These are phyloP conservation scores for Dalbergia cochinchinensis DNA, from an alignment of 306 rosid genomes.

Conservation along the genomic window DNA sequence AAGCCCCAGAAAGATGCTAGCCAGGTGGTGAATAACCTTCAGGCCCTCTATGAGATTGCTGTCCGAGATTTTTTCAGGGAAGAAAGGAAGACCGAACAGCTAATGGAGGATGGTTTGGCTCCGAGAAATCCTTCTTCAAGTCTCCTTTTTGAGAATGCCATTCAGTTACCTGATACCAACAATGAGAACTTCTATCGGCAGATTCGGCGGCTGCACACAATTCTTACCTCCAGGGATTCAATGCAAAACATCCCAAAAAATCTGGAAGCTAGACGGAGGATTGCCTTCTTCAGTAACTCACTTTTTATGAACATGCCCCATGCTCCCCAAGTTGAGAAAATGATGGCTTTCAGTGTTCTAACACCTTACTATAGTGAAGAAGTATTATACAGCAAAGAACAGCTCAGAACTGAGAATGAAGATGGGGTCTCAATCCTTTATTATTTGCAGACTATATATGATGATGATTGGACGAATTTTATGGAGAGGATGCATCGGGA, in stretches of 20 bases:
- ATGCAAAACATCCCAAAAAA: slow-evolving; percentile 90
- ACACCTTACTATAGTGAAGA: slow-evolving; percentile 96
- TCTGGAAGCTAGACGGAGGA: slow-evolving; percentile 96
- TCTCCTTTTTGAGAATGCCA: slow-evolving; percentile 79
- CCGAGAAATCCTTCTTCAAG: slow-evolving; percentile 67
- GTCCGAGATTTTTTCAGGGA: slow-evolving; percentile 84
- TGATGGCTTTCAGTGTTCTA: slow-evolving; percentile 95
- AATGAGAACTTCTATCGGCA: slow-evolving; percentile 84
- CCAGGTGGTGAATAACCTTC: slow-evolving; percentile 82
- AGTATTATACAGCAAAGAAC: slow-evolving; percentile 79
- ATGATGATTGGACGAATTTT: slow-evolving; percentile 95
- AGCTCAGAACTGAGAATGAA: slow-evolving; percentile 89
- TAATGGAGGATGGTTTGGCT: slow-evolving; percentile 87
- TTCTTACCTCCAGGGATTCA: slow-evolving; percentile 88
- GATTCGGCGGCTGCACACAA: slow-evolving; percentile 85
- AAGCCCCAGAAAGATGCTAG: slow-evolving; percentile 66
- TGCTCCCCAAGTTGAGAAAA: slow-evolving; percentile 98
- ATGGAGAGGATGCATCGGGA: slow-evolving; percentile 91
- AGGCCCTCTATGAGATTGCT: slow-evolving; percentile 92
- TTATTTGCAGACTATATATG: slow-evolving; percentile 88
- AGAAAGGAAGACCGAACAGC: slow-evolving; percentile 66
- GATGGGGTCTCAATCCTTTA: slow-evolving; percentile 87
- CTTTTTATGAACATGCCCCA: slow-evolving; percentile 96
- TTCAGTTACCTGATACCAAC: slow-evolving; percentile 66
- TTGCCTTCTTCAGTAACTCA: slow-evolving; percentile 95